Conservation (phyloP, 2,329 filamentous ascomycete species). For the Nemania diffusa region DNA sequence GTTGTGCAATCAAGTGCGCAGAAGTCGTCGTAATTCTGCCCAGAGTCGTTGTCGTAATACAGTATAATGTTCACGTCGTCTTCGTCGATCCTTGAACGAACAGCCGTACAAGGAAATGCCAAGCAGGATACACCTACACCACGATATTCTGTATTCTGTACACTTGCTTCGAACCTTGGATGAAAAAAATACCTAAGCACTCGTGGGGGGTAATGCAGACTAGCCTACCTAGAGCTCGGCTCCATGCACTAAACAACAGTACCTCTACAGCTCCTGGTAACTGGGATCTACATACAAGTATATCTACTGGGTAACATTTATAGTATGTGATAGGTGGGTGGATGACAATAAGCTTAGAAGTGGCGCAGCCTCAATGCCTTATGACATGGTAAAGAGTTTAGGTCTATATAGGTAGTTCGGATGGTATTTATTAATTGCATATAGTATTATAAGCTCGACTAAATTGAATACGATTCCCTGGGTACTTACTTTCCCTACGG, state of each 20-base stretch:
- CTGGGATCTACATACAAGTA: not conserved
- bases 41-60: conserved; percentile 20
- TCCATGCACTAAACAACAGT: not conserved
- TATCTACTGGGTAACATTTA: not conserved
- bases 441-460: not conserved
- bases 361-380: not conserved
- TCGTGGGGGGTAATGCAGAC: not conserved
- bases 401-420: not conserved
- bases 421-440: not conserved
- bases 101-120: conserved; percentile 20
- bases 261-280: not conserved
- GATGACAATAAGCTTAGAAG: conserved; percentile 3
- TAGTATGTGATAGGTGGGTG: not conserved
- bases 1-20: not conserved
- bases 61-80: conserved; percentile 19
- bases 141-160: not conserved
- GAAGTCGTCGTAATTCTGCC: conserved; percentile 25
- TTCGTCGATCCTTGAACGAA: conserved; percentile 2
- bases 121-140: conserved; percentile 14
- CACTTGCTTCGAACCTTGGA: too few species aligned
- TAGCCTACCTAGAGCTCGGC: too few species aligned
- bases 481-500: not conserved
- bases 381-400: not conserved
- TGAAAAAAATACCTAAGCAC: not conserved
- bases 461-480: not conserved